Base-by-base conservation (phyloP, 2,329 filamentous ascomycete species). In the Purpureocillium takamizusanense region DNA sequence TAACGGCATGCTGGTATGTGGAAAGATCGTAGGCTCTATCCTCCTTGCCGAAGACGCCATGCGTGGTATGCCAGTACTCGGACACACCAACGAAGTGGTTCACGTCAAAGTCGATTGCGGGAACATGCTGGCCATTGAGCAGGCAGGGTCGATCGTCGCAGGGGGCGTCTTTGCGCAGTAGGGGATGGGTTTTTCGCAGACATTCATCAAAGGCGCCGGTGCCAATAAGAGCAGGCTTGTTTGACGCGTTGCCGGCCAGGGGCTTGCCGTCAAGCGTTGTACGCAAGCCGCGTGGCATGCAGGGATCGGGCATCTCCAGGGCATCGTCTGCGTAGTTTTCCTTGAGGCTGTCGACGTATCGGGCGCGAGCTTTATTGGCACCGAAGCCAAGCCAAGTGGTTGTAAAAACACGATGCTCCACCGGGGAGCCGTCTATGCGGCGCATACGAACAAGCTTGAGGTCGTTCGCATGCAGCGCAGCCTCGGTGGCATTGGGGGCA, bases 11-110 rank as follows among this genome's bases (percentile, higher is more conserved):
- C 55, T 97, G 89, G 51, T 97, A 98, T 0, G 84, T 88, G 44
- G 81, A 76, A 49, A 95, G 86, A 53, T 97, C 88, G 58, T 97
- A 98, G 0, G 85, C 78, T 49, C 88, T 85, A 48, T 85, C 82
- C 44, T 76, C 73, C 46, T 86, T 79, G 4, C 78, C 79, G 51
- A 98, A 97, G 2, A 97, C 82, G 39, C 92, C 88, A 51, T 98
- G 92, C 0, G 92, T 98, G 0, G 90, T 94, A 59, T 98, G 92
- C 90, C 92, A 98, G 62, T 94, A 98, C 56, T 98, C 92, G 1
- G 90, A 97, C 4, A 98, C 90, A 10, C 92, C 92, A 21, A 98
- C 82, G 53, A 98, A 98, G 58, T 95, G 94, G 52, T 98, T 98
- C 28, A 97, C 81, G 45, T 92, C 83, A 54, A 97, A 98, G 57